Evolutionary conservation across 176 grass and related monocot genomes (phyloP).

Genomic region (Leersia perrieri): DNA sequence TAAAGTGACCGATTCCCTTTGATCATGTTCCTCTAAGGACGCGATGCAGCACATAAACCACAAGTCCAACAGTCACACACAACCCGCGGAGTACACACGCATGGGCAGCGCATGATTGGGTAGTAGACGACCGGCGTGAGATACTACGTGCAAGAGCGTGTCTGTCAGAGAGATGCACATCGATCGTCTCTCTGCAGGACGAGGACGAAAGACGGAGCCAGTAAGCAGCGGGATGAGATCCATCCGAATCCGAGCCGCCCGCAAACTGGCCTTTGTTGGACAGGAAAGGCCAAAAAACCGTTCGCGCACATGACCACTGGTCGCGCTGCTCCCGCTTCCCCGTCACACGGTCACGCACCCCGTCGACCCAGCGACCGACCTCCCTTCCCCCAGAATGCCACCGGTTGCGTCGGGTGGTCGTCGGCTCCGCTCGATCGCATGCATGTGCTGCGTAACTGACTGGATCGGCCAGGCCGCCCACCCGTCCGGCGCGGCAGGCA

Average conservation of each 20-base stretch:
- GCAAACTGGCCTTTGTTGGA: neutral
- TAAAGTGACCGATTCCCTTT: too few relatives aligned
- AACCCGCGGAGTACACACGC: neutral
- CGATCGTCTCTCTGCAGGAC: neutral
- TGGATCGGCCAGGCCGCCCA: too few relatives aligned
- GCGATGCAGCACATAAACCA: neutral
- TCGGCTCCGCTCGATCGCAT: too few relatives aligned
- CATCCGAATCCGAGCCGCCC: constrained; percentile 8
- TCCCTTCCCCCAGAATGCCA: neutral
- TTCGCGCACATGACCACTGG: constrained; percentile 23
- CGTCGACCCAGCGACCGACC: neutral
- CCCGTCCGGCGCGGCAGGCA: too few relatives aligned
- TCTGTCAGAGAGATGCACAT: too few relatives aligned
- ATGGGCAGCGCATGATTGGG: neutral
- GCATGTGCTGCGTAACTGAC: neutral
- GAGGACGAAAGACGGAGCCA: neutral
- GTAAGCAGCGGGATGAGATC: too few relatives aligned
- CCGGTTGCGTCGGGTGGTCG: too few relatives aligned
- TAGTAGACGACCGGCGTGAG: neutral
- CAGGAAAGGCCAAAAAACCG: constrained; percentile 7
- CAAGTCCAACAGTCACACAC: neutral
- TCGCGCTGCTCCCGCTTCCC: neutral
- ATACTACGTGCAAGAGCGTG: neutral
- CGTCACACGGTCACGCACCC: neutral
- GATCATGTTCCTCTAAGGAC: too few relatives aligned